Conservation (phyloP, 805 yeast genomes). For the Trichomonascus vanleenenianus region DNA sequence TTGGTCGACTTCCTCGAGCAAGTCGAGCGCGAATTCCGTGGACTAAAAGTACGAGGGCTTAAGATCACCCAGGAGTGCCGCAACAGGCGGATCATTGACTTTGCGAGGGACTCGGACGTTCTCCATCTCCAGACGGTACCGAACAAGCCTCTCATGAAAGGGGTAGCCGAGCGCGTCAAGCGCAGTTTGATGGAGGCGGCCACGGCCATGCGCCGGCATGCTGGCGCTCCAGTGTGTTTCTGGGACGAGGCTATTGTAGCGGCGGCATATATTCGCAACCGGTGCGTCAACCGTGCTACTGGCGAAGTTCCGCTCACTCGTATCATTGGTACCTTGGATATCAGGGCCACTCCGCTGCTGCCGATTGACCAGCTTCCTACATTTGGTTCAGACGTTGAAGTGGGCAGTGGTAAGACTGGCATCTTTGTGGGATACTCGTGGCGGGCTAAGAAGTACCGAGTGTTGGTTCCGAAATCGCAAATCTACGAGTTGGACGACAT, state of each 20-base stretch:
- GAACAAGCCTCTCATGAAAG: background rate
- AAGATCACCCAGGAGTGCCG: constrained; percentile 1
- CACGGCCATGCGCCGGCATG: background rate
- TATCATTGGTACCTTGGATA: background rate
- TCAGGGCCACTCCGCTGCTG: too few species aligned
- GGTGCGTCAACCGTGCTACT: background rate
- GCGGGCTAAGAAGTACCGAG: too few species aligned
- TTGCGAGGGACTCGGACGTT: background rate
- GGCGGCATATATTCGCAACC: background rate
- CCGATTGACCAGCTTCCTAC: too few species aligned
- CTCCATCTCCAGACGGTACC: constrained; percentile 1
- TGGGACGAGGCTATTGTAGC: constrained; percentile 1
- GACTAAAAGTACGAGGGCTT: background rate
- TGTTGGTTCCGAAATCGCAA: too few species aligned
- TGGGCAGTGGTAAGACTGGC: too few species aligned
- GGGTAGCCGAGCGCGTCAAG: constrained; percentile 1
- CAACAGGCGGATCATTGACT: background rate
- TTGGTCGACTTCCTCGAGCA: background rate
- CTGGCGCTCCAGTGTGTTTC: background rate
- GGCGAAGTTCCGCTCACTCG: background rate
- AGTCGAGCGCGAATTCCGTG: background rate
- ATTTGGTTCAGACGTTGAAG: too few species aligned
- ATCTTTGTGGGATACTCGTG: too few species aligned
- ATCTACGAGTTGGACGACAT: too few species aligned
- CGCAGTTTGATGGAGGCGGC: background rate